Conservation (phyloP, 2,329 filamentous ascomycete species). For the Talaromyces marneffei region DNA sequence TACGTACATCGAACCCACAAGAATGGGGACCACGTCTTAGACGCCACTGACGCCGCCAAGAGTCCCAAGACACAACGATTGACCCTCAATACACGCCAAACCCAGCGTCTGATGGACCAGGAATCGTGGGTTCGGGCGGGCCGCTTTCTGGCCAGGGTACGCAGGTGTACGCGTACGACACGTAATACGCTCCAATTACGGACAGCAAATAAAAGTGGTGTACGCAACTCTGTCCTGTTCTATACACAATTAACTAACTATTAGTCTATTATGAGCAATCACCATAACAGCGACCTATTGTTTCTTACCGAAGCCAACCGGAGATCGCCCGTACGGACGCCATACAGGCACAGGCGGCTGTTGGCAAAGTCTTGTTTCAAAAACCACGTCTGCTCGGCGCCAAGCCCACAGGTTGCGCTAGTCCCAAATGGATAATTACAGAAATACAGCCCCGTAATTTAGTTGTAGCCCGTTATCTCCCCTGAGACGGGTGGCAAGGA, state of each 20-base stretch:
- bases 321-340: background rate
- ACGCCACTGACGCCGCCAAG: background rate
- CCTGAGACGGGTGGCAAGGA: background rate
- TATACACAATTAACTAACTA: too few species aligned
- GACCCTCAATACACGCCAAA: background rate
- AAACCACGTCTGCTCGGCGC: background rate
- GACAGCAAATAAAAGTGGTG: background rate
- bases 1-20: background rate
- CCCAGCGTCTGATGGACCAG: background rate
- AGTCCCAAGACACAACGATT: background rate
- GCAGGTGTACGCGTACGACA: too few species aligned
- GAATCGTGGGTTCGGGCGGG: background rate
- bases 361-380: background rate
- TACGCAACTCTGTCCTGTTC: background rate
- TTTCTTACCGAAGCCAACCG: background rate
- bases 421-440: background rate
- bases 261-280: background rate
- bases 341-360: background rate
- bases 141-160: background rate
- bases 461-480: slow-evolving; percentile 1
- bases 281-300: background rate
- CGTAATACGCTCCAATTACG: background rate
- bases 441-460: background rate
- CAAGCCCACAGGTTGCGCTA: background rate
- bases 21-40: background rate